These are phyloP conservation scores for Chenopodium quinoa DNA, from an alignment of 148 eudicot genomes.

Conservation along the genomic window DNA sequence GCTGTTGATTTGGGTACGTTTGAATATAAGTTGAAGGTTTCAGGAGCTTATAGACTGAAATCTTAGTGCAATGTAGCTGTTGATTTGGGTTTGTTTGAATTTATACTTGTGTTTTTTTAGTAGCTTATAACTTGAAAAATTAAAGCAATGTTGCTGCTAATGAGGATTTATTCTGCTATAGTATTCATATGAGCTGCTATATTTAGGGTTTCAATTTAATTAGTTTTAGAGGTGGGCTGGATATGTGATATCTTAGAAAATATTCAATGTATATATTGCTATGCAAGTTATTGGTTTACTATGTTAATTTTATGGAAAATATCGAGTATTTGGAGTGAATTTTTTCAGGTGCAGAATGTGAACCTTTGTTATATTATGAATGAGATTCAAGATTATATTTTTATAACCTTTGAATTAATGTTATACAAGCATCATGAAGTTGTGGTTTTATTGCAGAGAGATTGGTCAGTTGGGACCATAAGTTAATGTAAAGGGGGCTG, in stretches of 20 bases:
- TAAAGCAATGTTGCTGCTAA: constrained; percentile 18
- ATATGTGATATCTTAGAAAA: background rate
- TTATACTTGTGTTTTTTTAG: background rate
- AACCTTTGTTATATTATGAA: background rate
- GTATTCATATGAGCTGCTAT: background rate
- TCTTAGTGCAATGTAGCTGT: constrained; percentile 17
- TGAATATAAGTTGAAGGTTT: background rate
- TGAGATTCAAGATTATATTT: background rate
- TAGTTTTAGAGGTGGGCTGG: constrained; percentile 8
- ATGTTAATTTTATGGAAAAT: background rate
- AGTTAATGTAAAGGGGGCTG: constrained; percentile 21
- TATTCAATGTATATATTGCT: background rate
- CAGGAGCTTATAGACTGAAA: constrained; percentile 1
- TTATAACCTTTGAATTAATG: background rate
- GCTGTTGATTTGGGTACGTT: constrained; percentile 1
- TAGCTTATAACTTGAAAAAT: background rate
- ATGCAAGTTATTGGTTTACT: background rate
- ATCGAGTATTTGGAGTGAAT: background rate
- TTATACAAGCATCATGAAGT: constrained; percentile 7
- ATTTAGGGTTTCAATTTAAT: constrained; percentile 25
- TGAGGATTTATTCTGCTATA: background rate
- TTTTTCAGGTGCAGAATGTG: background rate
- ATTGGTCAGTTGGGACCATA: constrained; percentile 7
- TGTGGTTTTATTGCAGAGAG: constrained; percentile 27
- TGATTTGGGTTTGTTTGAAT: background rate